Evolutionary conservation across 768 basidiomycete genomes (phyloP), one percentile per base, ranked within the genome.

Genomic region (Serendipita sp.): DNA sequence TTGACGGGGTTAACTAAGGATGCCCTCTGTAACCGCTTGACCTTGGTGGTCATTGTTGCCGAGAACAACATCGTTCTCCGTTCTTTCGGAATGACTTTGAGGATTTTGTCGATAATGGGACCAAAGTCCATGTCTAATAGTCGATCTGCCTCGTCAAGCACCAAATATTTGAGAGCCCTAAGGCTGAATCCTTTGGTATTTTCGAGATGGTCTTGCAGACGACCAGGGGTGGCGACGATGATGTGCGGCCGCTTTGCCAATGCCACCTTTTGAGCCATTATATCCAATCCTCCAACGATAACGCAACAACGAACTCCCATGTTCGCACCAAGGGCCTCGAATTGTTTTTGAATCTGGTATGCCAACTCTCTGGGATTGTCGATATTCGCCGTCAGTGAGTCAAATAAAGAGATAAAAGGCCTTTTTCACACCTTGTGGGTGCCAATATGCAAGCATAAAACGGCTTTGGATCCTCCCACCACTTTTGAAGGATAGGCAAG

Each of bases 11-110:
- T 93, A 36, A 83, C 81, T 71, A 98, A 77, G 77, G 91, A 93
- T 36, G 96, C 94, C 63, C 95, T 77, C 72, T 98, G 95, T 10
- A 99, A 78, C 74, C 97, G 97, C 10, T 89, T 91, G 2, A 99
- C 92, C 75, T 97, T 98, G 13, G 91, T 92, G 10, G 96, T 95
- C 95, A 99, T 98, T 23, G 95, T 98, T 3, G 95, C 96, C 11
- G 95, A 97, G 76, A 93, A 99, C 1, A 99, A 81, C 71, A 92
- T 97, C 2, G 96, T 99, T 34, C 87, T 89, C 10, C 96, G 83
- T 69, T 97, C 94, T 70, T 85, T 90, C 23, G 95, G 96, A 67
- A 99, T 86, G 44, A 91, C 83, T 75, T 94, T 95, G 40, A 99
- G 80, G 70, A 99, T 93, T 77, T 91, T 92, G 77, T 98, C 95